phyloP scores from a whole-genome alignment of 1,284 basidiomycete genomes.

The Uromyces viciae-fabae region DNA sequence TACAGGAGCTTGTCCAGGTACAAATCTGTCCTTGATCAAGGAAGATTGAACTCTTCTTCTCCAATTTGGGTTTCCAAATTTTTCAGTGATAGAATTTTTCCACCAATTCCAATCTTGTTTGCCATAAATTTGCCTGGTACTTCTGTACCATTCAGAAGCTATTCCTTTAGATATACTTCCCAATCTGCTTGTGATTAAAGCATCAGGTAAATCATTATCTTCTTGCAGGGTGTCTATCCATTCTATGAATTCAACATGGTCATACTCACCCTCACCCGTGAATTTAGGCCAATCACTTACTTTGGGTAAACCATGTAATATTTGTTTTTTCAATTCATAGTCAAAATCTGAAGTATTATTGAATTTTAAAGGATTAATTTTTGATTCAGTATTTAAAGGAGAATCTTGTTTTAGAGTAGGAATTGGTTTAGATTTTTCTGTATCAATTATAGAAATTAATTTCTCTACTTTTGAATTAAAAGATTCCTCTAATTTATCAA shows the following conservation, averaged over 20 bases:
- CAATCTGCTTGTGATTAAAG: neutral
- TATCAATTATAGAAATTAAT: too few species aligned
- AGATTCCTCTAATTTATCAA: too few species aligned
- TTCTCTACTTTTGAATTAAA: too few species aligned
- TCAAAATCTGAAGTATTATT: too few species aligned
- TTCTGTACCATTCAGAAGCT: neutral
- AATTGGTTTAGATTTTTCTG: too few species aligned
- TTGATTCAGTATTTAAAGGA: too few species aligned
- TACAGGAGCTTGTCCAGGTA: neutral
- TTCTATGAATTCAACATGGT: neutral
- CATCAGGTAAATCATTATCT: neutral
- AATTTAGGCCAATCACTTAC: neutral
- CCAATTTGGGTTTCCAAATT: neutral
- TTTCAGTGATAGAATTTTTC: neutral
- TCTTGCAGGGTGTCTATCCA: neutral
- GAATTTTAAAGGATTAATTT: too few species aligned
- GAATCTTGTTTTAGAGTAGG: too few species aligned
- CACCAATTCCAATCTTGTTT: neutral
- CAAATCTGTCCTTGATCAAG: neutral
- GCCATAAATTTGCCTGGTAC: neutral
- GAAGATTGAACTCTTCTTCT: neutral
- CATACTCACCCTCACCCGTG: neutral
- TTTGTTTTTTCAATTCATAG: too few species aligned
- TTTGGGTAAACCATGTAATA: too few species aligned
- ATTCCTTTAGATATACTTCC: neutral